A percentile compares a stretch with the other conserved stretches of the same genome.
These are phyloP conservation scores for Powellomyces hirtus DNA, from an alignment of 192 early-diverging fungal genomes.

Conservation along the genomic window DNA sequence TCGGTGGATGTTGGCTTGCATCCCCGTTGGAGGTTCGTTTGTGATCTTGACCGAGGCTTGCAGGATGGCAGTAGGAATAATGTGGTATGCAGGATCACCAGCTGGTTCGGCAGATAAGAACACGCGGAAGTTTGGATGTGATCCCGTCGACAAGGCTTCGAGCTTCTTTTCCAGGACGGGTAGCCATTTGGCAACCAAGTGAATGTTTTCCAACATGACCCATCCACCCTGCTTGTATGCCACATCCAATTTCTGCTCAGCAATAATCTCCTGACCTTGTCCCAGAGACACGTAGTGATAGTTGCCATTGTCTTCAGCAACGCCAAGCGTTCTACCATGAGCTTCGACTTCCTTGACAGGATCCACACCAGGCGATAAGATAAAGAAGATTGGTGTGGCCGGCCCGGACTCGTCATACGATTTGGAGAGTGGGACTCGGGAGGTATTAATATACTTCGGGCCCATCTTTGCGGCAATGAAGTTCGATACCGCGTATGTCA, in stretches of 20 bases:
- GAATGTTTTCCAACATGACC: constrained; percentile 73
- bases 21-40: constrained; percentile 67
- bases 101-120: constrained; percentile 65
- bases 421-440: constrained; percentile 50
- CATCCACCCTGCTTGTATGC: constrained; percentile 63
- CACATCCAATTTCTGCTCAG: constrained; percentile 61
- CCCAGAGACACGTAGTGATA: constrained; percentile 71
- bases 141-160: constrained; percentile 50
- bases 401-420: constrained; percentile 56
- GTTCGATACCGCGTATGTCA: constrained; percentile 62
- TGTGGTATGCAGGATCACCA: constrained; percentile 57
- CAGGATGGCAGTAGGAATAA: constrained; percentile 65
- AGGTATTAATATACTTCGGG: constrained; percentile 52
- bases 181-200: constrained; percentile 67
- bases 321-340: constrained; percentile 46
- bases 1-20: constrained; percentile 67
- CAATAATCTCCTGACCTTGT: constrained; percentile 68
- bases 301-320: constrained; percentile 58
- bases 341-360: constrained; percentile 69
- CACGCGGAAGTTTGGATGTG: constrained; percentile 57
- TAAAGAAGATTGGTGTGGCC: constrained; percentile 65
- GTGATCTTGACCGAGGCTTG: constrained; percentile 69
- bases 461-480: constrained; percentile 63
- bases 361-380: constrained; percentile 67
- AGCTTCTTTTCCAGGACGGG: constrained; percentile 65